These are phyloP conservation scores for Blastobotrys arbuscula DNA, from an alignment of 1,139 yeast genomes.

Conservation along the genomic window DNA sequence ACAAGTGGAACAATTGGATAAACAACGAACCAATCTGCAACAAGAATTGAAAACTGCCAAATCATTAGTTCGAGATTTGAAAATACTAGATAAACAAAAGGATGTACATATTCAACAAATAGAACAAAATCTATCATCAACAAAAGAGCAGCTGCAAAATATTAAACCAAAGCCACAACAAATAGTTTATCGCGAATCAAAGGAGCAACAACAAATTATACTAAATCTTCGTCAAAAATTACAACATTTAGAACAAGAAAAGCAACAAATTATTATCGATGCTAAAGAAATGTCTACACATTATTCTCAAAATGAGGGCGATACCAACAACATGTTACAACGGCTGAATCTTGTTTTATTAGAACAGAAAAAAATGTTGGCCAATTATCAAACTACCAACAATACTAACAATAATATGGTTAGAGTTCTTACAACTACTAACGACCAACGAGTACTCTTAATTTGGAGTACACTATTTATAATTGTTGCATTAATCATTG, in stretches of 20 bases:
- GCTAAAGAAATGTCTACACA: not conserved
- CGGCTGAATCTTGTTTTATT: conserved; percentile 1
- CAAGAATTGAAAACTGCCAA: conserved; percentile 12
- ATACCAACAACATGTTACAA: conserved; percentile 2
- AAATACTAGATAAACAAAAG: conserved; percentile 14
- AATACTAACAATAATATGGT: not conserved
- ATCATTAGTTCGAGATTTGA: conserved; percentile 14
- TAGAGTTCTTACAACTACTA: too few species aligned
- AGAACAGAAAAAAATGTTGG: conserved; percentile 5
- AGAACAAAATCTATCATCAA: conserved; percentile 15
- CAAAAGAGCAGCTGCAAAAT: conserved; percentile 10
- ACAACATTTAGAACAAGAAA: conserved; percentile 13
- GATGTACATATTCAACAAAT: conserved; percentile 16
- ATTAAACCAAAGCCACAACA: not conserved
- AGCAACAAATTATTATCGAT: conserved; percentile 5
- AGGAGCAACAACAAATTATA: conserved; percentile 6
- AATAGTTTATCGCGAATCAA: not conserved
- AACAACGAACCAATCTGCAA: conserved; percentile 12
- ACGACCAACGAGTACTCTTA: not conserved
- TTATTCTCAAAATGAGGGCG: not conserved
- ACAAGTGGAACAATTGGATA: conserved; percentile 13
- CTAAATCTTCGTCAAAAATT: conserved; percentile 12
- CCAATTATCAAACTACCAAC: not conserved
- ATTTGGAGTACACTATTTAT: not conserved
- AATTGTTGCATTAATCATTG: not conserved